Evolutionary conservation across 352 stramenopile species (phyloP), one percentile per base, ranked within the genome.

Genomic region (Phytophthora ohioensis): DNA sequence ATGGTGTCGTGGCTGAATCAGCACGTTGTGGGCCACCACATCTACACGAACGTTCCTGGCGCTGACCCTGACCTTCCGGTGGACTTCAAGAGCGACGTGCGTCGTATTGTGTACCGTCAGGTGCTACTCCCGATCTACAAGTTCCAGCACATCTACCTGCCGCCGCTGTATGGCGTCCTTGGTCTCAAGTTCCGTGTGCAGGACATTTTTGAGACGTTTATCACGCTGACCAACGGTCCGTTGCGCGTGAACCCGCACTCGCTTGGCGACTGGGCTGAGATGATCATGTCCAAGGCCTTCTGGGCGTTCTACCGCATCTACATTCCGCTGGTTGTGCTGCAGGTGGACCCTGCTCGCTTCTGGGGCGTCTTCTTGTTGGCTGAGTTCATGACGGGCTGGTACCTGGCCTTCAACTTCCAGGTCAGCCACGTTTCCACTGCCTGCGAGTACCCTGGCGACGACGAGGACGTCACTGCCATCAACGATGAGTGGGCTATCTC

Each of bases 21-120:
- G 80, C 96, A 99, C 83, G 94, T 98, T 5, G 93, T 98, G 64
- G 96, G 93, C 52, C 96, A 99, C 80, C 96, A 99, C 82, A 95
- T 95, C 63, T 98, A 97, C 84, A 99, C 96, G 42, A 99, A 99
- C 79, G 90, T 98, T 11, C 80, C 93, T 10, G 90, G 94, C 30
- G 89, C 91, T 4, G 96, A 99, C 79, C 96, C 96, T 5, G 96
- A 99, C 70, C 81, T 99, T 13, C 95, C 97, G 4, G 89, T 93
- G 53, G 83, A 94, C 78, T 91, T 94, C 52, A 74, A 93, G 64
- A 89, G 86, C 69, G 86, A 97, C 56, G 88, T 98, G 71, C 82
- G 81, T 36, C 90, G 92, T 66, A 91, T 97, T 48, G 79, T 97
- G 17, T 87, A 94, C 67, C 92, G 95, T 30, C 88, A 98, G 64